Percentiles rank a stretch among this genome's conserved stretches.
Evolutionary conservation across 805 yeast species (phyloP).

Genomic region (Pichia heedii): DNA sequence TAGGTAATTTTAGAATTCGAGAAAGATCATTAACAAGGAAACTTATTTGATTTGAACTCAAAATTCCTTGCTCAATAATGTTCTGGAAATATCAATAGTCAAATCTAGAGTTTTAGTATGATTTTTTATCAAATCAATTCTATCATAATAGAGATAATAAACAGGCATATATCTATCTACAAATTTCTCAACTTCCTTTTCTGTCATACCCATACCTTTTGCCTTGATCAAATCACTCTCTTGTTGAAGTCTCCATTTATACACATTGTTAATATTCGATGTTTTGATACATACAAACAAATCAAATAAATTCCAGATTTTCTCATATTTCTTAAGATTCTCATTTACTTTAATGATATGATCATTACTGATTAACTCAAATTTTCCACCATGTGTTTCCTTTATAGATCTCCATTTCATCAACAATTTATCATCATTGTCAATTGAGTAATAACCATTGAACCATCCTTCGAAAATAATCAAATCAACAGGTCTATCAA

Average conservation of each 20-base stretch:
- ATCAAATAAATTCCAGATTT: constrained; percentile 51
- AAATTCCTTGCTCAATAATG: not conserved
- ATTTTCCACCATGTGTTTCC: constrained; percentile 12
- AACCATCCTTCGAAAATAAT: constrained; percentile 93
- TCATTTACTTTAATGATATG: constrained; percentile 39
- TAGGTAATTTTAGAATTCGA: not conserved
- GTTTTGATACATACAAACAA: constrained; percentile 57
- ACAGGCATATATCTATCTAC: constrained; percentile 83
- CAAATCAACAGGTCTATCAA: constrained; percentile 41
- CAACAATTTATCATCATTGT: constrained; percentile 22
- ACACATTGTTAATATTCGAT: constrained; percentile 49
- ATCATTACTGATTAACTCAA: constrained; percentile 10
- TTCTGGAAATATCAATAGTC: constrained; percentile 7
- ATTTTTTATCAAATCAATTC: constrained; percentile 7
- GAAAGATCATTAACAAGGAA: constrained; percentile 1
- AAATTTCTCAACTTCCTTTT: constrained; percentile 55
- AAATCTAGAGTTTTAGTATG: constrained; percentile 7
- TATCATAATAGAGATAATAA: constrained; percentile 56
- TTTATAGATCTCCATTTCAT: constrained; percentile 21
- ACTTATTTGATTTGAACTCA: not conserved
- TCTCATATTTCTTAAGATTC: constrained; percentile 39
- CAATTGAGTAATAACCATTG: constrained; percentile 54
- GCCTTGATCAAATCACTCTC: constrained; percentile 50
- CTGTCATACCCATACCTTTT: constrained; percentile 75
- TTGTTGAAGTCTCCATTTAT: constrained; percentile 70